Evolutionary conservation across 345 rosid species (phyloP).

Genomic region (Raphanus raphanistrum): DNA sequence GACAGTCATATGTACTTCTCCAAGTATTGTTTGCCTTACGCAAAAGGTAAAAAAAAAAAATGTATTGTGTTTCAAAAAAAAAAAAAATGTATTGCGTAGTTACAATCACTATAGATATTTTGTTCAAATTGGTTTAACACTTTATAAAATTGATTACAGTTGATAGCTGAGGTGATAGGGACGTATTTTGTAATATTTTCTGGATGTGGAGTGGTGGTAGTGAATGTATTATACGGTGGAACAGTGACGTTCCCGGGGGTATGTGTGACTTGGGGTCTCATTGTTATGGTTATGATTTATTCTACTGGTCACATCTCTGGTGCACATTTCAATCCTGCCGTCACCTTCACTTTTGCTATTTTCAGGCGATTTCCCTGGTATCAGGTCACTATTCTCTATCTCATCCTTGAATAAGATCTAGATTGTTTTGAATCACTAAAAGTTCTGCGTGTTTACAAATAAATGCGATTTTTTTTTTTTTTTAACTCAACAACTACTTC

Average conservation of each 20-base stretch:
- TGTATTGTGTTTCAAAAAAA: no score
- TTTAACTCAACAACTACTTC: no score
- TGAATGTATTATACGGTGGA: constrained; percentile 59
- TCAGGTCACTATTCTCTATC: constrained; percentile 37
- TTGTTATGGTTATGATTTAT: constrained; percentile 73
- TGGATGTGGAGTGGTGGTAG: constrained; percentile 71
- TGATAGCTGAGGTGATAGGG: constrained; percentile 67
- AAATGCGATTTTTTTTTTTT: neutral
- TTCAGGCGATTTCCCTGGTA: constrained; percentile 53
- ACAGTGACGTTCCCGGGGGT: constrained; percentile 64
- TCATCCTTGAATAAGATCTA: neutral
- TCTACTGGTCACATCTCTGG: constrained; percentile 78
- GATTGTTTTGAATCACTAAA: neutral
- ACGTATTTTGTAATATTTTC: constrained; percentile 71
- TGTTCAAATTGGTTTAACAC: neutral
- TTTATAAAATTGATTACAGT: constrained; percentile 33
- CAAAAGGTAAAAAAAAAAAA: constrained; percentile 24
- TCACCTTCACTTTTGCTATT: constrained; percentile 62
- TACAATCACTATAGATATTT: neutral
- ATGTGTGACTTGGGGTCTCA: constrained; percentile 66
- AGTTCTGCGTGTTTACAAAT: neutral
- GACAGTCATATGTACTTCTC: constrained; percentile 33
- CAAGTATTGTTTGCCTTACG: constrained; percentile 31
- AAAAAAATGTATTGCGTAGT: neutral
- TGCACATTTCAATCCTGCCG: constrained; percentile 81